Evolutionary conservation across 208 protist species (phyloP).

Genomic region (Wallacemonas sp.): DNA sequence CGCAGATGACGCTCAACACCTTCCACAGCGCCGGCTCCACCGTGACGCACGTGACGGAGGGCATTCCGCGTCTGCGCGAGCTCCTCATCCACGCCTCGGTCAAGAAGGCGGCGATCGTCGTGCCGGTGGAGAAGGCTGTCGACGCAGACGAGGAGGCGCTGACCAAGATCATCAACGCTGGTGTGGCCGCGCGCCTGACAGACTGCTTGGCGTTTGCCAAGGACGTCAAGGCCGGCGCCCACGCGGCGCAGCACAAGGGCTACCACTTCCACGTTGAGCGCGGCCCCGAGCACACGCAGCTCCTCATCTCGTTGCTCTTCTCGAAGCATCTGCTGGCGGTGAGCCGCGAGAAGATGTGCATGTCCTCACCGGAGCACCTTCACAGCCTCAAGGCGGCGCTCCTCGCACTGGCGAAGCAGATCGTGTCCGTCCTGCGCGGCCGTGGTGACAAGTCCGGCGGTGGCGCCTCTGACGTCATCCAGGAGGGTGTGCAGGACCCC

Average conservation of each 20-base stretch:
- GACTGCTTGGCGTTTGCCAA: conserved; percentile 67
- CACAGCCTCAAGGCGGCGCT: conserved; percentile 61
- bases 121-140: conserved; percentile 75
- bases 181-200: conserved; percentile 46
- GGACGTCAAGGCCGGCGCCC: neutral
- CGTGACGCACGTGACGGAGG: conserved; percentile 99
- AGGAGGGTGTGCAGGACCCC: conserved; percentile 16
- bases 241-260: conserved; percentile 3
- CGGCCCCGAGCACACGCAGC: conserved; percentile 32
- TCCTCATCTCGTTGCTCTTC: conserved; percentile 80
- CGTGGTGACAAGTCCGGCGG: conserved; percentile 29
- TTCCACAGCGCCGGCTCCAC: conserved; percentile 99
- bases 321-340: conserved; percentile 53
- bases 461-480: conserved; percentile 10
- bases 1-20: conserved; percentile 99
- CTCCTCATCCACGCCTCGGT: conserved; percentile 98
- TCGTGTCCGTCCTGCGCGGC: conserved; percentile 56
- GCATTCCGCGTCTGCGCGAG: conserved; percentile 99
- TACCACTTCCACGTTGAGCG: conserved; percentile 76
- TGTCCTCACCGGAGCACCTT: conserved; percentile 75
- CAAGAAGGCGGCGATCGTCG: conserved; percentile 78
- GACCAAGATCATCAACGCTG: conserved; percentile 50
- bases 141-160: conserved; percentile 71
- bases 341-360: conserved; percentile 63
- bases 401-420: conserved; percentile 46